Evolutionary conservation across 805 yeast species (phyloP), one percentile per base, ranked within the genome.

Genomic region (Hyphopichia homilentoma): DNA sequence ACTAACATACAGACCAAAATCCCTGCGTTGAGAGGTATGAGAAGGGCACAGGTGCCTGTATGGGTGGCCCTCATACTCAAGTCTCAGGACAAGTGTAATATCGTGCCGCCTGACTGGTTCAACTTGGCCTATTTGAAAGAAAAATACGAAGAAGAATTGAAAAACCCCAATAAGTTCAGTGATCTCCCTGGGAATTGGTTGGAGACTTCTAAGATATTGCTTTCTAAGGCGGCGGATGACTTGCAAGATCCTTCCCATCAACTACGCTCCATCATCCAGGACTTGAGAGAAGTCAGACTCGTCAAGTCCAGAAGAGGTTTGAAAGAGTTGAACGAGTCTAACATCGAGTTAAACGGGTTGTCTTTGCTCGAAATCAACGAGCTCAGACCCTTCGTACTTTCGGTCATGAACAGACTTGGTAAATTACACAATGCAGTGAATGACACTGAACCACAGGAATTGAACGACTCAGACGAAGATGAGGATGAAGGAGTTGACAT

Each of bases 21-120:
- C 18, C 88, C 90, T 0, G 61, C 68, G 6, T 59, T 86, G 21
- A 57, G 73, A 27, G 86, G 94, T 0, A 70, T 84, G 73, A 73
- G 81, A 39, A 69, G 89, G 32, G 73, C 71, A 13, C 65, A 73
- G 29, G 78, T 93, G 0, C 95, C 96, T 0, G 41, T 90, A 2
- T 93, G 97, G 97, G 64, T 85, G 14, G 97, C 97, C 0, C 52
- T 89, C 6, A 61, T 89, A 14, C 63, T 93, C 30, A 87, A 86
- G 49, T 78, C 81, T 29, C 97, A 93, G 54, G 81, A 79, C 29
- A 81, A 88, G 47, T 87, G 97, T 57, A 82, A 80, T 40, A 78
- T 93, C 3, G 79, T 86, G 6, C 81, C 88, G 9, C 98, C 98
- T 0, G 70, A 65, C 1, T 93, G 98, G 98, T 67, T 93, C 7